phyloP scores from a whole-genome alignment of 2,329 filamentous ascomycete species.

The Amauroascus niger region DNA sequence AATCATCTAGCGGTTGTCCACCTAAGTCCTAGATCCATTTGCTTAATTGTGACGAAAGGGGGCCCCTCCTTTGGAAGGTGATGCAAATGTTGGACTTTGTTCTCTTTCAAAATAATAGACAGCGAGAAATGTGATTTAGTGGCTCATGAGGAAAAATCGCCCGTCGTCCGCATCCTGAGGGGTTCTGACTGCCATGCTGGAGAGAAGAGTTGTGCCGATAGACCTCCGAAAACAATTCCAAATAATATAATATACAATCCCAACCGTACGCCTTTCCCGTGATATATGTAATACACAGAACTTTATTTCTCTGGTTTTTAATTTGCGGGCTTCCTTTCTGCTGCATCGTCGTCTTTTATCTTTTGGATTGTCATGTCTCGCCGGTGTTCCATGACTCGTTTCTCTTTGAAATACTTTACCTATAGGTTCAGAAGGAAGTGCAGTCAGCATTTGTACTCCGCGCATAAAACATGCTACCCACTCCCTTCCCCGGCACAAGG shows the following conservation, averaged over 20 bases:
- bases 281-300: neutral
- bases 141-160: neutral
- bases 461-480: neutral
- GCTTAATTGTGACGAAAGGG: neutral
- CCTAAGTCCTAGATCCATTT: neutral
- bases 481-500: neutral
- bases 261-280: conserved; percentile 2
- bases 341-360: conserved; percentile 63
- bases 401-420: conserved; percentile 98
- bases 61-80: neutral
- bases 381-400: conserved; percentile 82
- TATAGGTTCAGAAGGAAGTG: conserved; percentile 29
- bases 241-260: conserved; percentile 5
- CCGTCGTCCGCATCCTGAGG: neutral
- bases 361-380: conserved; percentile 69
- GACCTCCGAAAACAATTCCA: neutral
- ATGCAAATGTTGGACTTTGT: neutral
- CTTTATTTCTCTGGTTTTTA: neutral
- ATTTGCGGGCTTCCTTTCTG: neutral
- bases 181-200: neutral
- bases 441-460: conserved; percentile 1
- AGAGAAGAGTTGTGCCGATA: conserved; percentile 1
- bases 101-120: conserved; percentile 1
- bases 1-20: neutral
- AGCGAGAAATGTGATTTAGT: neutral